Evolutionary conservation across 495 filamentous ascomycete genomes (phyloP).

Genomic region (Parachaetomium inaequale): DNA sequence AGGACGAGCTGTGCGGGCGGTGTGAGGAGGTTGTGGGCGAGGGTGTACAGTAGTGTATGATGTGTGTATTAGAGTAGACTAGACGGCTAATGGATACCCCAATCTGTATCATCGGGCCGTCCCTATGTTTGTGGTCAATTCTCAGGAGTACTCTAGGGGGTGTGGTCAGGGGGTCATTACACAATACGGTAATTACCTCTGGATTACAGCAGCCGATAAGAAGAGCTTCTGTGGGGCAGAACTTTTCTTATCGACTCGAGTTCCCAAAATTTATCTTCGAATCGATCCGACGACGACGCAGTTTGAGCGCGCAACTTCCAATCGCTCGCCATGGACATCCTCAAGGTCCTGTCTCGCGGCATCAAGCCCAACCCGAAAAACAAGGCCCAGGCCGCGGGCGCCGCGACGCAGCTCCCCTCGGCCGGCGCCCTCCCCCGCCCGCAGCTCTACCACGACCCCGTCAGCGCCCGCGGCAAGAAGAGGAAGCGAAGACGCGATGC

Average conservation of each 20-base stretch:
- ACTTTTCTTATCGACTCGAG: constrained; percentile 19
- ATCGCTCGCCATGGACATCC: constrained; percentile 54
- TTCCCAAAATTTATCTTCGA: constrained; percentile 15
- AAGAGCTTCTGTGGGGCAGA: constrained; percentile 16
- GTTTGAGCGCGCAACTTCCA: too few relatives aligned
- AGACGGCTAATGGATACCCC: constrained; percentile 12
- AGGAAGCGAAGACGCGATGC: constrained; percentile 44
- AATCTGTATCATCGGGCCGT: not conserved
- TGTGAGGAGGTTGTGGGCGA: constrained; percentile 63
- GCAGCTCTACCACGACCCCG: constrained; percentile 48
- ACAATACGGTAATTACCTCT: not conserved
- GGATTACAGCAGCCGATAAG: not conserved
- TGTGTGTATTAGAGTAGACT: constrained; percentile 3
- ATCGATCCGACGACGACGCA: not conserved
- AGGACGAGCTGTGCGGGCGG: constrained; percentile 65
- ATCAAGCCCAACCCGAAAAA: constrained; percentile 45
- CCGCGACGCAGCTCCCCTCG: constrained; percentile 44
- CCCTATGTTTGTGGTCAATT: too few relatives aligned
- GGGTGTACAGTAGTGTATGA: constrained; percentile 15
- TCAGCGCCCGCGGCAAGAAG: constrained; percentile 41
- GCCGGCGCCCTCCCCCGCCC: constrained; percentile 48
- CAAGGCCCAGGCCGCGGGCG: constrained; percentile 25
- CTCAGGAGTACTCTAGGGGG: too few relatives aligned
- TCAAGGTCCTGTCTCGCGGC: constrained; percentile 64
- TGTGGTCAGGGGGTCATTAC: not conserved